Evolutionary conservation across 2,329 filamentous ascomycete genomes (phyloP), one percentile per base, ranked within the genome.

Genomic region (Fusarium burgessii): DNA sequence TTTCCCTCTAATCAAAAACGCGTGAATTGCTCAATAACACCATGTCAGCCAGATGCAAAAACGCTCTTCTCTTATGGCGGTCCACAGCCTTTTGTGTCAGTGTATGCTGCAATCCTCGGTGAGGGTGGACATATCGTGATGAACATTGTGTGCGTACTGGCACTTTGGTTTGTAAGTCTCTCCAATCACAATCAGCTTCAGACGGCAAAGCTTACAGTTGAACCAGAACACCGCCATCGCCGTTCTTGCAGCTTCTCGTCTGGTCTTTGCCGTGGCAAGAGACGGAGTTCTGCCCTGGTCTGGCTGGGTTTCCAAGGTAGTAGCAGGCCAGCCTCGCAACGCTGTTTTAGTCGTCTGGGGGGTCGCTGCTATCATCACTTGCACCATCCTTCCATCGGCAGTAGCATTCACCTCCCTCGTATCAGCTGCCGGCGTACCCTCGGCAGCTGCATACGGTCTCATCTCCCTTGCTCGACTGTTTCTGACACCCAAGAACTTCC

Each of bases 261-360:
- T 60, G 4, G 58, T 60, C 0, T 60, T 60, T 1, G 58, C 58
- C 0, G 58, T 60, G 1, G 58, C 58, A 40, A 12, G 58, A 38
- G 58, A 60, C 1, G 58, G 58, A 27, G 58, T 60, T 12, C 14
- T 60, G 1, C 58, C 58, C 0, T 60, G 58, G 58, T 60, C 58
- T 0, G 0, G 10, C n/a, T 60, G 58, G 58, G 58, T 60, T 1
- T 57, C 58, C 5, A 60, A 57, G 8, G 50, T 60, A 2, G 50
- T 18, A 18, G 50, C 13, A 1, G 58, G 58, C 0, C 58, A 60
- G 2, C 58, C 58, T 32, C 40, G 58, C 1, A 60, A 60, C 1
- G 41, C 58, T 4, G 33, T 60, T 1, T 14, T 18, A 0, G 58
- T 60, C 1, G 58, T 60, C 2, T 60, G 58, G 58, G 50, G 58